These are phyloP conservation scores for Calonectria leucothoes DNA, from an alignment of 2,329 filamentous ascomycete species.

Conservation along the genomic window DNA sequence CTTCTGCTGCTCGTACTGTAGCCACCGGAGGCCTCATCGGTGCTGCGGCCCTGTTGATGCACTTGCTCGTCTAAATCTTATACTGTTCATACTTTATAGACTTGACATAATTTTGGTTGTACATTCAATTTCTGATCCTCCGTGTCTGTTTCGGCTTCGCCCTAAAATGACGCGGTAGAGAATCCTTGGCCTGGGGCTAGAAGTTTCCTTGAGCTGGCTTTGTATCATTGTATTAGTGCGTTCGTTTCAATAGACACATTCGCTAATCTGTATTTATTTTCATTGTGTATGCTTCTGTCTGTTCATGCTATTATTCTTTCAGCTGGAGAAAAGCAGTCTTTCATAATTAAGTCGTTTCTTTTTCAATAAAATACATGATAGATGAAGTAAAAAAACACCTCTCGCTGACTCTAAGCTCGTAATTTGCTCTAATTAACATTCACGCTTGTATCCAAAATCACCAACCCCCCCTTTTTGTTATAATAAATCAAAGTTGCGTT, in stretches of 20 bases:
- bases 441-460: neutral
- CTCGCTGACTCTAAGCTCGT: too few relatives aligned
- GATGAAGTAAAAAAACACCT: neutral
- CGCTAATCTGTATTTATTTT: neutral
- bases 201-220: neutral
- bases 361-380: neutral
- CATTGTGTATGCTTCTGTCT: neutral
- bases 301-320: neutral
- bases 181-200: neutral
- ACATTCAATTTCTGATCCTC: neutral
- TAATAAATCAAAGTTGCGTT: neutral
- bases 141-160: too few relatives aligned
- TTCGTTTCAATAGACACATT: conserved; percentile 8
- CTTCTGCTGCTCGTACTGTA: neutral
- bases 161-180: neutral
- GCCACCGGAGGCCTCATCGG: neutral
- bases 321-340: too few relatives aligned
- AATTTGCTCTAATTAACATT: neutral
- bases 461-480: neutral
- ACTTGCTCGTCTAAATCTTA: neutral
- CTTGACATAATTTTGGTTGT: neutral
- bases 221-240: neutral
- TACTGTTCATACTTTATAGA: neutral
- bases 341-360: too few relatives aligned
- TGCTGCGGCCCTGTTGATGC: neutral